Base-by-base conservation (phyloP, 768 basidiomycete genomes). In the Russula lepida region DNA sequence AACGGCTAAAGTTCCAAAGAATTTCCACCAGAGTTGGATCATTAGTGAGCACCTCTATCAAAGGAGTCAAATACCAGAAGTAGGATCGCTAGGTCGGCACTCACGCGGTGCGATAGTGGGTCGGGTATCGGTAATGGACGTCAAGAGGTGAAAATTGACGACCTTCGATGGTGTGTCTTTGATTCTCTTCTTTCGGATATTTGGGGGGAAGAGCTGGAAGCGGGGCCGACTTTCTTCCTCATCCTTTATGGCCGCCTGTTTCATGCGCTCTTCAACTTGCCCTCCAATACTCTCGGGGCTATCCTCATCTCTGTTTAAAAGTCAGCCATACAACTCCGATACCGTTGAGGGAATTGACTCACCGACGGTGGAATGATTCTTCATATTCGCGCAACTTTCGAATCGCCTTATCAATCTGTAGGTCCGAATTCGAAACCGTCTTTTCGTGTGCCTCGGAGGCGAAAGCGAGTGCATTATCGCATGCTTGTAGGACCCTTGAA, bases 1-100 rank as follows among this genome's bases (percentile, higher is more conserved):
- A 48, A 12, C 54, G 59, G 11, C 21, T 50, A 35, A 60, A 56
- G 27, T 55, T 60, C 59, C 59, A 60, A 35, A 60, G 33, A n/a
- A 60, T 39, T 41, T 60, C 59, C 12, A 11, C 13, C 2, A 30
- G 7, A 23, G 25, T 47, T 19, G 48, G 17, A 49, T 0, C 8
- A 28, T 49, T 0, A 8, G 17, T 49, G 17, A 49, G 28, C 17
- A n/a, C 15, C 28, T 49, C 48, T 49, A 28, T 28, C 19, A 49
- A 3, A n/a, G 28, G 19, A 49, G 30, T 49, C 28, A 49, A 28
- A n/a, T n/a, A 9, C 8, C 6, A 12, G 12, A 28, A 32, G 19
- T 8, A 11, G 19, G 7, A 30, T 49, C 7, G 6, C 17, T 30
- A 8, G n/a, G 48, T 19, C 28, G 17, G 48, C 25, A 19, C 48